Base-by-base conservation (phyloP, 2,329 filamentous ascomycete genomes). In the Rhynchosporium secalis region DNA sequence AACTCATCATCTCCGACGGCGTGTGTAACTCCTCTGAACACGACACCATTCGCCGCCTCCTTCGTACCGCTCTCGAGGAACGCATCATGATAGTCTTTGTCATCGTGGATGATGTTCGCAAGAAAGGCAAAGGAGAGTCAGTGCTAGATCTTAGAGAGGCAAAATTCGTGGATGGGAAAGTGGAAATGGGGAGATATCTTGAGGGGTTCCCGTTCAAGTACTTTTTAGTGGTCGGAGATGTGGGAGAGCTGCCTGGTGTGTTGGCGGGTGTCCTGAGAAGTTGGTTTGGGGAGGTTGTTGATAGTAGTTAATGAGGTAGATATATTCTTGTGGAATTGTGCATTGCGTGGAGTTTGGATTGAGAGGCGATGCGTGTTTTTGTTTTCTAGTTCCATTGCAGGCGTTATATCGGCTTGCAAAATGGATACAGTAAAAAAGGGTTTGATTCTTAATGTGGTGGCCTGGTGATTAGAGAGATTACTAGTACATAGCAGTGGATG, bases 61-160 rank as follows among this genome's bases (percentile, higher is more conserved):
- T 99, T 10, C 83, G 95, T 9, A 89, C 94, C 76, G 94, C 95
- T 0, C 87, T 92, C 72, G 93, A 97, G 75, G 91, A 97, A 77
- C 83, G 92, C 15, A 96, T 99, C 73, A 97, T 99, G 91, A 87
- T 98, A 66, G 94, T 99, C 5, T 99, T 99, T 75, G 91, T 99
- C 70, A 90, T 99, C 71, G 92, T 99, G 73, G 95, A 99, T 78
- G 81, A 85, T 49, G 72, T 80, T 28, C 76, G 77, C 62, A 76
- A 76, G 29, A 78, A 80, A 66, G 80, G 81, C 68, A 77, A 80
- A 56, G 82, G 81, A 52, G 82, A 86, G 64, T 90, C 87, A 70
- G 96, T 99, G 65, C 77, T 98, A 71, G 92, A 97, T 74, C 81
- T 98, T 71, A 92, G 92, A 75, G 89, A 92, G 76, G 94, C 92